Percentiles rank a stretch among this genome's conserved stretches.
Conservation (phyloP, 805 yeast genomes). For the Candida nanaspora region DNA sequence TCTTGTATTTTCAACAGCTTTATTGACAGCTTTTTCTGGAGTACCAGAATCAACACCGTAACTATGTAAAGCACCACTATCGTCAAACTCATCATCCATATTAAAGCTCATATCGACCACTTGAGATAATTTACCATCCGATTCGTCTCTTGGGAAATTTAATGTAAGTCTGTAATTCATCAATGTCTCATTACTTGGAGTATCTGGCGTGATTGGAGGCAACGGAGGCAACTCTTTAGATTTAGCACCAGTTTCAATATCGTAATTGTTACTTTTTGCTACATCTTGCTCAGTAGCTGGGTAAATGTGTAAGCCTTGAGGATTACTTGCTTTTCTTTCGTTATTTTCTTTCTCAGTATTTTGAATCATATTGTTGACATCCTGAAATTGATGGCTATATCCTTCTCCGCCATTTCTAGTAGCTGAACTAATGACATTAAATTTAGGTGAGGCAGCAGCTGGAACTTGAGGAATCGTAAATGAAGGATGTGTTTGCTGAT, state of each 20-base stretch:
- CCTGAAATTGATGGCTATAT: slow-evolving; percentile 1
- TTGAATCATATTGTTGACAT: too few relatives aligned
- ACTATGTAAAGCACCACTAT: neutral
- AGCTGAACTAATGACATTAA: neutral
- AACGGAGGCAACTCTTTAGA: slow-evolving; percentile 1
- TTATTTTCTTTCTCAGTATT: neutral
- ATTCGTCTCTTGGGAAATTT: slow-evolving; percentile 15
- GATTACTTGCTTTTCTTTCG: neutral
- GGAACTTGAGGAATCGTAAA: neutral
- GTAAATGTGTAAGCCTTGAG: neutral
- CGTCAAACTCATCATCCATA: neutral
- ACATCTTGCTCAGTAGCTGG: slow-evolving; percentile 1
- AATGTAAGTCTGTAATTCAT: slow-evolving; percentile 20
- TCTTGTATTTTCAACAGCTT: neutral
- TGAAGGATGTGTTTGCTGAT: neutral
- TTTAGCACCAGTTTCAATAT: neutral
- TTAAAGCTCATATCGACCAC: slow-evolving; percentile 7
- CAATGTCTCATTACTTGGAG: slow-evolving; percentile 20
- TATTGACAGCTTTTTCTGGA: neutral
- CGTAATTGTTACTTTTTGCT: too few relatives aligned
- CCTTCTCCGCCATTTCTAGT: neutral
- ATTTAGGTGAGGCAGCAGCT: neutral
- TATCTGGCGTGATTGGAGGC: slow-evolving; percentile 10
- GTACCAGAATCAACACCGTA: too few relatives aligned
- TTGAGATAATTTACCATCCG: slow-evolving; percentile 12